Evolutionary conservation across 768 basidiomycete species (phyloP), one percentile per base, ranked within the genome.

Genomic region (Cubamyces sp.): DNA sequence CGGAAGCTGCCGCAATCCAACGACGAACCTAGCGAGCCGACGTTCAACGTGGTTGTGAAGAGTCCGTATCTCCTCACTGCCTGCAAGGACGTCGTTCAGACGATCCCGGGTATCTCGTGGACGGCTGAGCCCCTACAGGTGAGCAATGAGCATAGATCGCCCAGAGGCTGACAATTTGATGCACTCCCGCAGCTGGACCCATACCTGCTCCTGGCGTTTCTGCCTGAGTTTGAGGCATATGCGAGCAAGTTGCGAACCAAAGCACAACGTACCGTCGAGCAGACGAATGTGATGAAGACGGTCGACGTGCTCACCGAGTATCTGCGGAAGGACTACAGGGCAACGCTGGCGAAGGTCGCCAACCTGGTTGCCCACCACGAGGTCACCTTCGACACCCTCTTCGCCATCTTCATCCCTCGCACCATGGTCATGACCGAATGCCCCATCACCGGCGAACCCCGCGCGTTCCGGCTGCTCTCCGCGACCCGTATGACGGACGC

Each of bases 21-120:
- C 7, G 61, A 73, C 18, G 79, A 81, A 9, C 9, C 34, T 11
- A 6, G 34, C 21, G 77, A 82, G 18, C 78, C 81, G 0, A 80
- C 75, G 3, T 84, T 83, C 75, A 80, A 79, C 69, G 70, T 86
- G 25, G 76, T 85, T 52, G 71, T 87, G 72, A 86, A 86, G 75
- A 86, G 83, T 66, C 79, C 78, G 28, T 85, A 84, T 67, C 78
- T 87, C 54, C 71, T 84, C 21, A 81, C 82, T 64, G 84, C 82
- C 0, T 85, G 82, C 71, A 81, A 84, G 66, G 83, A 84, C 43
- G 82, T 87, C 25, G 81, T 87, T 62, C 72, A 78, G 60, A 75
- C 79, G 0, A 82, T 83, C 77, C 81, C 81, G 8, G 85, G 85
- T 14, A 71, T 85, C 14, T 86, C 85, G 6, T 87, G 86, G 85